phyloP scores from a whole-genome alignment of 768 basidiomycete genomes.

The Suillus occidentalis region DNA sequence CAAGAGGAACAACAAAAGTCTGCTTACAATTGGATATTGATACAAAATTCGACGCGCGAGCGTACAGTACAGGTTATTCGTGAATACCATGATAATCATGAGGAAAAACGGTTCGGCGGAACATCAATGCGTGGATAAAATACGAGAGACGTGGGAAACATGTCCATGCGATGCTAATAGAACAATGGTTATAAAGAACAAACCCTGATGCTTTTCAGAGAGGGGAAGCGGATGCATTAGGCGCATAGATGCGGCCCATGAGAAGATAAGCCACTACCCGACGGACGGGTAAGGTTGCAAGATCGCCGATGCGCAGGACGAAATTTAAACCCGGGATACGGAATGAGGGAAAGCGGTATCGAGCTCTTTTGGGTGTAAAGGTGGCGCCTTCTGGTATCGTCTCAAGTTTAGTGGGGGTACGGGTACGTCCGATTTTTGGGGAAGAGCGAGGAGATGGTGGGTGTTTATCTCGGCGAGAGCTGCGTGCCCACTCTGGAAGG shows the following conservation, averaged over 20 bases:
- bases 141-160: not conserved
- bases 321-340: slow-evolving; percentile 29
- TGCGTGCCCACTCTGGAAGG: slow-evolving; percentile 24
- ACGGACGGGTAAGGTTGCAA: slow-evolving; percentile 31
- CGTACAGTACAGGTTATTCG: not conserved
- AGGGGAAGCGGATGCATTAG: slow-evolving; percentile 15
- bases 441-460: slow-evolving; percentile 23
- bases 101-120: not conserved
- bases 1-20: not conserved
- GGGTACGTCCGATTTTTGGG: slow-evolving; percentile 26
- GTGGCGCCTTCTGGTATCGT: slow-evolving; percentile 38
- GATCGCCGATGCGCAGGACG: slow-evolving; percentile 29
- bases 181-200: slow-evolving; percentile 7
- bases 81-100: slow-evolving; percentile 10
- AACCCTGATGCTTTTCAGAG: slow-evolving; percentile 5
- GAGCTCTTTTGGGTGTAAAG: slow-evolving; percentile 26
- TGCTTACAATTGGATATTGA: slow-evolving; percentile 1
- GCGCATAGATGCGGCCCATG: slow-evolving; percentile 23
- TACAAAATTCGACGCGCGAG: not conserved
- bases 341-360: slow-evolving; percentile 16
- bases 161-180: not conserved
- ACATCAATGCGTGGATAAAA: not conserved
- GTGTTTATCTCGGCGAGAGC: slow-evolving; percentile 13
- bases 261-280: slow-evolving; percentile 23
- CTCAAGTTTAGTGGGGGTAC: slow-evolving; percentile 32